These are phyloP conservation scores for Amanita phalloides DNA, from an alignment of 768 basidiomycete genomes.

Conservation along the genomic window DNA sequence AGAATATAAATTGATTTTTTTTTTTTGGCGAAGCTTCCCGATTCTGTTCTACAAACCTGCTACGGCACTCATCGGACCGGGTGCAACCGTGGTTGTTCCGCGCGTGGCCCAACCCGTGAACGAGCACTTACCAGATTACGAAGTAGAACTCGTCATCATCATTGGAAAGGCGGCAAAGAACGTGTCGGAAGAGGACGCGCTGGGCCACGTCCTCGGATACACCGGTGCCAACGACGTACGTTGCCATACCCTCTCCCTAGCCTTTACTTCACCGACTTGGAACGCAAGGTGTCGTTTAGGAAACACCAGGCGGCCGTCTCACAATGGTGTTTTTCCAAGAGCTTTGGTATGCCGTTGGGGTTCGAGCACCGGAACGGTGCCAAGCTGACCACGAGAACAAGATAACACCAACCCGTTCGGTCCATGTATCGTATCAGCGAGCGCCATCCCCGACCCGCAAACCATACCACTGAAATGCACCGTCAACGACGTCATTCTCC, in stretches of 20 bases:
- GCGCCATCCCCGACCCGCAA: constrained; percentile 56
- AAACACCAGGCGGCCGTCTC: constrained; percentile 71
- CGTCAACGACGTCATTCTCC: constrained; percentile 58
- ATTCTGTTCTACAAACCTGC: constrained; percentile 75
- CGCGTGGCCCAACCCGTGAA: constrained; percentile 57
- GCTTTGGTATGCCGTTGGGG: constrained; percentile 46
- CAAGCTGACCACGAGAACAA: constrained; percentile 10
- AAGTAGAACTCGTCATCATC: constrained; percentile 73
- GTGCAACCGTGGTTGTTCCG: constrained; percentile 55
- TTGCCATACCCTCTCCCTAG: background rate
- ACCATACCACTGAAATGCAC: constrained; percentile 47
- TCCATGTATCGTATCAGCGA: constrained; percentile 66
- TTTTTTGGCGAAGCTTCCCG: constrained; percentile 36
- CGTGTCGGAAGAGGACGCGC: constrained; percentile 68
- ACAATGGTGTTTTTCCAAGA: constrained; percentile 85
- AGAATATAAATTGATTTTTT: background rate
- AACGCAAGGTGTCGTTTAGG: constrained; percentile 62
- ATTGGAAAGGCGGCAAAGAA: constrained; percentile 76
- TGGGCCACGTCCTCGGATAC: constrained; percentile 82
- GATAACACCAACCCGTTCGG: constrained; percentile 71
- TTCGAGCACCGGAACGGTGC: background rate
- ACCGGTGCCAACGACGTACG: constrained; percentile 70
- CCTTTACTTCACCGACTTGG: too few relatives aligned
- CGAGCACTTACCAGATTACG: constrained; percentile 71
- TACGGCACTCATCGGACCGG: constrained; percentile 59